Conservation (phyloP, 108 stramenopile species). For the Halocafeteria seosinensis region DNA sequence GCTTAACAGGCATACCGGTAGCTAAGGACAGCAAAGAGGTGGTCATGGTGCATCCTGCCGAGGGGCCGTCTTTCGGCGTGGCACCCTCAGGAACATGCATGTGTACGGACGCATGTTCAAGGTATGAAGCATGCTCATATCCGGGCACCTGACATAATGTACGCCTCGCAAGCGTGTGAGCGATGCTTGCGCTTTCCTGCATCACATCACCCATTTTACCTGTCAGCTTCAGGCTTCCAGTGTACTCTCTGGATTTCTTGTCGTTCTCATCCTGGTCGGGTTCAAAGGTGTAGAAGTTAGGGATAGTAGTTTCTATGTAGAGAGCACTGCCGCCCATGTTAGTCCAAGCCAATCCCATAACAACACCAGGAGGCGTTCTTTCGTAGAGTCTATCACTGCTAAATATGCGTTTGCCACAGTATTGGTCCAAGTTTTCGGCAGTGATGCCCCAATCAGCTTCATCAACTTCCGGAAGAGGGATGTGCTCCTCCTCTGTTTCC, state of each 20-base stretch:
- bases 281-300: neutral
- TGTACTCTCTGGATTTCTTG: conserved; percentile 52
- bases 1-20: conserved; percentile 52
- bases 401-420: conserved; percentile 80
- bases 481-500: no score
- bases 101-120: conserved; percentile 65
- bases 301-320: conserved; percentile 78
- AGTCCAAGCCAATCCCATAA: conserved; percentile 93
- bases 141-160: conserved; percentile 33
- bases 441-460: conserved; percentile 16
- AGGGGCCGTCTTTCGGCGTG: conserved; percentile 93
- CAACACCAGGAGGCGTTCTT: conserved; percentile 73
- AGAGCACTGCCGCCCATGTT: conserved; percentile 84
- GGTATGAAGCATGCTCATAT: neutral
- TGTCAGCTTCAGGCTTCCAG: conserved; percentile 40
- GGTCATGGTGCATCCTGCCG: conserved; percentile 82
- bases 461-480: neutral
- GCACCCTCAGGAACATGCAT: conserved; percentile 98
- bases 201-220: conserved; percentile 87
- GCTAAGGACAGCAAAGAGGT: conserved; percentile 87
- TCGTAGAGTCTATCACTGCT: conserved; percentile 71
- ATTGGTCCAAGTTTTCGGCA: conserved; percentile 55
- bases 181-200: conserved; percentile 77
- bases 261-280: conserved; percentile 21
- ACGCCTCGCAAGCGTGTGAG: conserved; percentile 73